Conservation (phyloP, 371 early-diverging fungal species). For the Rhizopus stolonifer region DNA sequence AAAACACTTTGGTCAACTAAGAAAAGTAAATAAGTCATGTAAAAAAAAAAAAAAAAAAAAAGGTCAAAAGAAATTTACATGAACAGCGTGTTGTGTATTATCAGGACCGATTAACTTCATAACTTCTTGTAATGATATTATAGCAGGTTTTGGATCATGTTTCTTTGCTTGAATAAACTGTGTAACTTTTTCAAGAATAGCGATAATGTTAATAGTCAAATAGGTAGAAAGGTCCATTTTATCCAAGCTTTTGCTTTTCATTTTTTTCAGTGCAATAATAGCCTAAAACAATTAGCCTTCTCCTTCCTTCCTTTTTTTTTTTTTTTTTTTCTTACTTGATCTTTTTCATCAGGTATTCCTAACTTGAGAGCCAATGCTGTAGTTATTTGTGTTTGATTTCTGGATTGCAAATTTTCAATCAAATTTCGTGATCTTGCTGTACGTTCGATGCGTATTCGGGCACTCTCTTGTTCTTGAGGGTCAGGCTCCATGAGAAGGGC, state of each 20-base stretch:
- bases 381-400: constrained; percentile 7
- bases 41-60: too few relatives aligned
- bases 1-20: constrained; percentile 21
- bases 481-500: constrained; percentile 6
- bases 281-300: not conserved
- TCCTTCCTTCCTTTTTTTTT: not conserved
- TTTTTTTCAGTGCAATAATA: not conserved
- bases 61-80: too few relatives aligned
- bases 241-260: not conserved
- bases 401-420: not conserved
- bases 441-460: not conserved
- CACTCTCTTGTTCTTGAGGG: not conserved
- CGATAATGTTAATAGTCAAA: constrained; percentile 10
- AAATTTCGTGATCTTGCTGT: not conserved
- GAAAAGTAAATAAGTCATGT: not conserved
- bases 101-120: constrained; percentile 4
- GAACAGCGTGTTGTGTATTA: constrained; percentile 1
- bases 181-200: constrained; percentile 8
- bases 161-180: constrained; percentile 12
- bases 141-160: not conserved
- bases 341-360: not conserved
- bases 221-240: constrained; percentile 1
- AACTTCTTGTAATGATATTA: constrained; percentile 6
- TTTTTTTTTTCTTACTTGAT: constrained; percentile 1
- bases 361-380: constrained; percentile 8